phyloP scores from a whole-genome alignment of 345 rosid genomes.

The Odontarrhena argentea region DNA sequence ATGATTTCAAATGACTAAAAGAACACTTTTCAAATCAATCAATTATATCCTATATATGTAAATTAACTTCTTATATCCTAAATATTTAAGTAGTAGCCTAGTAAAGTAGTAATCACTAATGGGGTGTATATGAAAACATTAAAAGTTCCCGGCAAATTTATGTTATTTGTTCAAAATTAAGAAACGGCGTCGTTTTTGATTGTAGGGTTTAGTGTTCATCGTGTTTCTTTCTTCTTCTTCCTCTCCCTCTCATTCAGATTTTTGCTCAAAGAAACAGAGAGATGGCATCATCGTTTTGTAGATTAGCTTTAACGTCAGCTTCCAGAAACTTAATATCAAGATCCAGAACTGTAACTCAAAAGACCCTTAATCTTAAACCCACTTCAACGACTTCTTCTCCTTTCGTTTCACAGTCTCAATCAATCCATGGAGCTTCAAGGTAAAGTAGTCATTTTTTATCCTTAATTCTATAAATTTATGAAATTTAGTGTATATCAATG shows the following conservation, averaged over 20 bases:
- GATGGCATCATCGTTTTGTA: constrained; percentile 46
- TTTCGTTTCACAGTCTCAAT: constrained; percentile 47
- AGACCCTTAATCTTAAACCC: constrained; percentile 37
- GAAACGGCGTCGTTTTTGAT: background rate
- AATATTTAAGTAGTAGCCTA: too few species aligned
- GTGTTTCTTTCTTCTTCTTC: background rate
- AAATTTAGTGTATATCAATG: background rate
- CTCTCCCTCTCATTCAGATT: background rate
- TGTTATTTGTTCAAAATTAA: background rate
- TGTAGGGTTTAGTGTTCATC: constrained; percentile 34
- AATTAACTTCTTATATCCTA: too few species aligned
- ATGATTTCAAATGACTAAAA: too few species aligned
- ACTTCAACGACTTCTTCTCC: constrained; percentile 43
- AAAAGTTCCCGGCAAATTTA: background rate
- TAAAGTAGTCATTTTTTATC: constrained; percentile 3
- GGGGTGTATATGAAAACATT: background rate
- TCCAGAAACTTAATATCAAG: constrained; percentile 39
- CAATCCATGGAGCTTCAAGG: constrained; percentile 48
- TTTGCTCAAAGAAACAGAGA: background rate
- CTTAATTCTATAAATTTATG: background rate
- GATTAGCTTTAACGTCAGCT: constrained; percentile 41
- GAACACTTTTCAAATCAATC: too few species aligned
- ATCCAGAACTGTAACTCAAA: constrained; percentile 39
- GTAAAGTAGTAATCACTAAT: too few species aligned
- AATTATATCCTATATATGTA: too few species aligned